phyloP scores from a whole-genome alignment of 2,329 filamentous ascomycete species.

The Biscogniauxia marginata region DNA sequence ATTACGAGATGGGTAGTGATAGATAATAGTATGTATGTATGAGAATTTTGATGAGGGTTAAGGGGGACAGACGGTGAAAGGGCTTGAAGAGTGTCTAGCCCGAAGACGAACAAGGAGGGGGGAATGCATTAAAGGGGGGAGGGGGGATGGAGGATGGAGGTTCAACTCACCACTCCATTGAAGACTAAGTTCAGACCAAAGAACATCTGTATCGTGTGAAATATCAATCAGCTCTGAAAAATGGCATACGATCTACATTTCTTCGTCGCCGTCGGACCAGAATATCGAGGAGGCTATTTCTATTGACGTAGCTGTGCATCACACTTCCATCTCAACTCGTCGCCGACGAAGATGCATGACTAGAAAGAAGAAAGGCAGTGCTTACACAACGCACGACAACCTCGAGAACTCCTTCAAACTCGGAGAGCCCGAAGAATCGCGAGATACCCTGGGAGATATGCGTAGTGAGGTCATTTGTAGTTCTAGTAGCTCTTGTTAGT shows the following conservation, averaged over 20 bases:
- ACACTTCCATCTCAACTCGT: too few species aligned
- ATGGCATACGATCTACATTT: too few species aligned
- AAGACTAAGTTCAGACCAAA: conserved; percentile 73
- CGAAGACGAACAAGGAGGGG: too few species aligned
- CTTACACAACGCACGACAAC: conserved; percentile 49
- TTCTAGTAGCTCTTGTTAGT: conserved; percentile 37
- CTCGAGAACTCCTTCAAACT: conserved; percentile 45
- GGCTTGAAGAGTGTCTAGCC: neutral
- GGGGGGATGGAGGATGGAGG: too few species aligned
- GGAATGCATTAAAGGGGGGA: neutral
- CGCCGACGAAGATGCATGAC: too few species aligned
- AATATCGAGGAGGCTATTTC: too few species aligned
- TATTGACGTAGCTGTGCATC: too few species aligned
- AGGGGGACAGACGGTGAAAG: neutral
- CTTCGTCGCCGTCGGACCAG: too few species aligned
- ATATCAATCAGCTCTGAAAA: neutral
- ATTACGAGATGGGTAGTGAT: too few species aligned
- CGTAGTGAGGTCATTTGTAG: conserved; percentile 55
- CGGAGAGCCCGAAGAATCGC: conserved; percentile 41
- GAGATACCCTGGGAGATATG: conserved; percentile 47
- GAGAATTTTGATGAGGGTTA: neutral
- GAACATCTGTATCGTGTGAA: conserved; percentile 55
- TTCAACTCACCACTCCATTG: conserved; percentile 67
- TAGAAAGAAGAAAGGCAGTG: conserved; percentile 7
- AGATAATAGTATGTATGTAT: too few species aligned